Evolutionary conservation across 805 yeast genomes (phyloP).

Genomic region (Teunomyces cretensis): DNA sequence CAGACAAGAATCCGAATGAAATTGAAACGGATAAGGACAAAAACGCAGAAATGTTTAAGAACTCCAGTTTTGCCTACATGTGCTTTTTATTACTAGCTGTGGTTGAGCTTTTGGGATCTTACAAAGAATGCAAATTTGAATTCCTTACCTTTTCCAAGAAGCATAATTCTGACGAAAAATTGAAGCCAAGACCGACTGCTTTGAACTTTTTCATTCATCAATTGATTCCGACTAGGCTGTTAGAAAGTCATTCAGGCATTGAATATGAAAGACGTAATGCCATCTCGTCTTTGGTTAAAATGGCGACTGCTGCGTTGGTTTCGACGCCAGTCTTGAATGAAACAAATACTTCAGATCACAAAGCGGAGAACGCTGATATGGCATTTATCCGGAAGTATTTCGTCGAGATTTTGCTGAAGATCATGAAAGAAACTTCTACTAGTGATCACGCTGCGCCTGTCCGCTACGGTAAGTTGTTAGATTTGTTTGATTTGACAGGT

Average conservation of each 20-base stretch:
- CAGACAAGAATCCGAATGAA: constrained; percentile 3
- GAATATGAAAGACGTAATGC: constrained; percentile 51
- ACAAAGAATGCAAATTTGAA: constrained; percentile 78
- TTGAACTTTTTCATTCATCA: constrained; percentile 76
- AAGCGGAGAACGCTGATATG: constrained; percentile 65
- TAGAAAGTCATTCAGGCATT: constrained; percentile 29
- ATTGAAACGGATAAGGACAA: constrained; percentile 13
- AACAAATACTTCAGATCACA: constrained; percentile 43
- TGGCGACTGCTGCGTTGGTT: constrained; percentile 61
- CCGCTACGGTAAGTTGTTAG: constrained; percentile 55
- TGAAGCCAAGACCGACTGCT: constrained; percentile 75
- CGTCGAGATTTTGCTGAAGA: constrained; percentile 64
- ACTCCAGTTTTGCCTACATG: constrained; percentile 55
- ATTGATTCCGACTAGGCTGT: constrained; percentile 57
- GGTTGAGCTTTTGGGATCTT: constrained; percentile 73
- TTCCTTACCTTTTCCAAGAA: constrained; percentile 76
- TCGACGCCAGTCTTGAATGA: constrained; percentile 57
- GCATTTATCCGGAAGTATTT: constrained; percentile 71
- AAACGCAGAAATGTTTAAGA: constrained; percentile 9
- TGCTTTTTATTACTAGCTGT: constrained; percentile 67
- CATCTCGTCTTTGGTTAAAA: constrained; percentile 60
- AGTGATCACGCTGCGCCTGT: constrained; percentile 32
- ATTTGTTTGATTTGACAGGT: constrained; percentile 50
- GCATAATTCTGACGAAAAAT: constrained; percentile 28
- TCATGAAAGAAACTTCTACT: constrained; percentile 50